Conservation (phyloP, 768 basidiomycete genomes). For the Trametes meyenii region DNA sequence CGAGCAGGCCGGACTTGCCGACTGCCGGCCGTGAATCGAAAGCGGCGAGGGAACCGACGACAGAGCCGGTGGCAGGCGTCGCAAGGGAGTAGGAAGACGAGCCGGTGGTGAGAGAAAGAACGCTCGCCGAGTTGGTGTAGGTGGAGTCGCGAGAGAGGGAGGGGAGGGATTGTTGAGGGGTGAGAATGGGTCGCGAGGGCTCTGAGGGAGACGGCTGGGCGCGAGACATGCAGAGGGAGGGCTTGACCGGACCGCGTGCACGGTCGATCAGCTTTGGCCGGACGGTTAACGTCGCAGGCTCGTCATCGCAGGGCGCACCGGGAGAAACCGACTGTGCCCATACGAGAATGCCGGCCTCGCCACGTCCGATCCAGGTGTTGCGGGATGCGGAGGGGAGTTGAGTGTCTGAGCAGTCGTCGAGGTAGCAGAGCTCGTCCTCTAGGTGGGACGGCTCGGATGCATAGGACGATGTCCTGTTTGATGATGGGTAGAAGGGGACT, state of each 20-base stretch:
- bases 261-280: slow-evolving; percentile 22
- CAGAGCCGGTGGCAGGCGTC: slow-evolving; percentile 22
- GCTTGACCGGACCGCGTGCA: slow-evolving; percentile 14
- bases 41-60: slow-evolving; percentile 18
- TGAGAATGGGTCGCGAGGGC: slow-evolving; percentile 30
- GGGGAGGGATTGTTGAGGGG: slow-evolving; percentile 28
- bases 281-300: slow-evolving; percentile 5
- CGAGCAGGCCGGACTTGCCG: slow-evolving; percentile 18
- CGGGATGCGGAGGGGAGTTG: background rate
- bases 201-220: slow-evolving; percentile 31
- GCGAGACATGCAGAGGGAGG: slow-evolving; percentile 49
- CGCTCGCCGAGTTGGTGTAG: slow-evolving; percentile 17
- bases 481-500: slow-evolving; percentile 12
- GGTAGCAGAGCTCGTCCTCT: slow-evolving; percentile 12
- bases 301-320: slow-evolving; percentile 22
- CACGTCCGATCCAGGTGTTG: slow-evolving; percentile 43
- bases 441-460: slow-evolving; percentile 16
- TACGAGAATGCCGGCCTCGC: slow-evolving; percentile 47
- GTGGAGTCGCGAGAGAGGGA: slow-evolving; percentile 25
- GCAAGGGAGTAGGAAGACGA: slow-evolving; percentile 40
- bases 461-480: slow-evolving; percentile 9
- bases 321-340: slow-evolving; percentile 37
- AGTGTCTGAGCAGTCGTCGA: slow-evolving; percentile 2
- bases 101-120: slow-evolving; percentile 55
- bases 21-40: slow-evolving; percentile 2